Conservation (phyloP, 73 alveolate species). For the Paramecium sonneborni region DNA sequence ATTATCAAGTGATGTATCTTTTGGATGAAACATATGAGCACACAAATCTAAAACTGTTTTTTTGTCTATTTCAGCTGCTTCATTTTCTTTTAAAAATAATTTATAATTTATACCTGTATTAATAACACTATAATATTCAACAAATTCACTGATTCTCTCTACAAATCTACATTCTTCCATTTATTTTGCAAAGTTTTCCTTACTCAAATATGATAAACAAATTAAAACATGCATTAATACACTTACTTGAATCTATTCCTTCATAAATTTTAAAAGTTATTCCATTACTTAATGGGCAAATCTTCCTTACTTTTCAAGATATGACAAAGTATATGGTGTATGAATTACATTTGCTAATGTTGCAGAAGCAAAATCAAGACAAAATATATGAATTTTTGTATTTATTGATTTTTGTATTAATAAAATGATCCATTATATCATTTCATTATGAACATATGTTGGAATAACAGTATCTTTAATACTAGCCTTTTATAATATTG, state of each 20-base stretch:
- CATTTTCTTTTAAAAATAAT: constrained; percentile 72
- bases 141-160: constrained; percentile 91
- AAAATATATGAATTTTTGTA: constrained; percentile 89
- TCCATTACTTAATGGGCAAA: constrained; percentile 79
- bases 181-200: constrained; percentile 84
- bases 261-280: constrained; percentile 59
- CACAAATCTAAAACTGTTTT: constrained; percentile 91
- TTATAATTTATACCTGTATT: constrained; percentile 62
- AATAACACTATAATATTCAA: constrained; percentile 84
- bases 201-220: constrained; percentile 87
- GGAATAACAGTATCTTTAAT: constrained; percentile 90
- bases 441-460: constrained; percentile 79
- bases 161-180: constrained; percentile 93
- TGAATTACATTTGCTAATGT: constrained; percentile 94
- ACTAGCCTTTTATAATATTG: constrained; percentile 92
- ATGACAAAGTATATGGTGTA: constrained; percentile 84
- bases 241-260: constrained; percentile 83
- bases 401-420: constrained; percentile 71
- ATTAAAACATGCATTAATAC: constrained; percentile 93
- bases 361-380: constrained; percentile 94
- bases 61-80: constrained; percentile 90
- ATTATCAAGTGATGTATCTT: constrained; percentile 86
- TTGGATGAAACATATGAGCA: constrained; percentile 94
- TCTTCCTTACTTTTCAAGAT: constrained; percentile 81
- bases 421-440: constrained; percentile 82